These are phyloP conservation scores for Trichoderma erinaceum DNA, from an alignment of 495 filamentous ascomycete genomes.

Conservation along the genomic window DNA sequence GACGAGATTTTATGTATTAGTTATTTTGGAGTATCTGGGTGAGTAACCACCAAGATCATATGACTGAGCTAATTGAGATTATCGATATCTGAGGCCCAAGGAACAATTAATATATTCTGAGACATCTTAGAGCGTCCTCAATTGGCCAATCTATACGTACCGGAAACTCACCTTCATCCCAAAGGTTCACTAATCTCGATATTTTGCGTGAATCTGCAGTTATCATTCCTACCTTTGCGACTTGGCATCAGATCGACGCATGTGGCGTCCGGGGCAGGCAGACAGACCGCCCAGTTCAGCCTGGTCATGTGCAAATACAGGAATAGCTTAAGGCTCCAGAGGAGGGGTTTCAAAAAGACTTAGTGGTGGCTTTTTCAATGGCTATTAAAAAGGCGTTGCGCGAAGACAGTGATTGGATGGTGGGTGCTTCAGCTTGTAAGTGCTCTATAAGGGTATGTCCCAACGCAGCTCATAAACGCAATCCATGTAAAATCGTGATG, in stretches of 20 bases:
- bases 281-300: not conserved
- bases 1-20: not conserved
- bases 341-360: not conserved
- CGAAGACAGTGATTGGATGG: not conserved
- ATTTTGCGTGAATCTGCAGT: not conserved
- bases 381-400: not conserved
- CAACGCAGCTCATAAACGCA: not conserved
- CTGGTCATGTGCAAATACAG: not conserved
- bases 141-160: not conserved
- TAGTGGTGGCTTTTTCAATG: not conserved
- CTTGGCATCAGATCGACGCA: constrained; percentile 2
- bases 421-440: not conserved
- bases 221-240: not conserved
- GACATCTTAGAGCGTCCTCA: not conserved
- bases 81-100: no score
- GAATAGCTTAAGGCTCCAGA: not conserved
- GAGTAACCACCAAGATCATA: no score
- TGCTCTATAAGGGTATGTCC: not conserved
- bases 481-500: no score
- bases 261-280: constrained; percentile 6
- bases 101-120: no score
- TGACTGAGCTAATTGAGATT: no score
- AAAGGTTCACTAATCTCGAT: not conserved
- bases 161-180: not conserved
- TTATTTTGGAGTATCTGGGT: not conserved